Evolutionary conservation across 1,139 yeast species (phyloP), one percentile per base, ranked within the genome.

Genomic region (Hemisphaericaspora xylofermentans): DNA sequence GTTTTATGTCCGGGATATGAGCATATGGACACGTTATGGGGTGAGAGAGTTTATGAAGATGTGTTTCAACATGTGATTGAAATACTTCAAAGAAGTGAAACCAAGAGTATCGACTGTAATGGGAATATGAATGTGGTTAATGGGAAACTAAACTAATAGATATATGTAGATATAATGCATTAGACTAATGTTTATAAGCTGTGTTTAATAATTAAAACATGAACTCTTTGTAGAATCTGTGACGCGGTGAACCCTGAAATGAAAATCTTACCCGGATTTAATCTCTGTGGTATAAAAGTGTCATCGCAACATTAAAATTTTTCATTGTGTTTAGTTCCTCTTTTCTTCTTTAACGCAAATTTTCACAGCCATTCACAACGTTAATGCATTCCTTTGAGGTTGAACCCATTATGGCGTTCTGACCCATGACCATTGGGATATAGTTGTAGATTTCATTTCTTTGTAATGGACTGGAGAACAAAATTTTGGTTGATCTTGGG

Each of bases 401-500:
- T 80, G 85, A 76, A 76, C 81, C 81, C 81, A 63, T 69, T 70
- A 67, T 68, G 80, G 81, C 80, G 78, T 74, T 74, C 78, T 71
- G 86, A 69, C 87, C 88, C 88, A 82, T 80, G 88, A 82, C 84
- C 71, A 71, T 69, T 71, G 74, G 84, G 73, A 74, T 77, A 74
- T 71, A 64, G 78, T 71, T 67, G 71, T 64, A 58, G 29, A 9
- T 56, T 54, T 49, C 45, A 43, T 53, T 57, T 52, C 58, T 57
- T 50, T 50, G 54, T 54, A 55, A 57, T 75, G 85, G 77, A 74
- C 86, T 80, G 88, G 82, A 82, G 87, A 82, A 51, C 51, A 47
- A 75, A 66, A 4, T 24, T 24, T 60, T 63, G 63, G 74, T 71
- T 65, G 80, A 73, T 83, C 89, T 83, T 80, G 89, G 89, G 89